Percentiles rank a stretch among this genome's conserved stretches.
phyloP scores from a whole-genome alignment of 805 yeast species.

The Lipomyces yamadae region DNA sequence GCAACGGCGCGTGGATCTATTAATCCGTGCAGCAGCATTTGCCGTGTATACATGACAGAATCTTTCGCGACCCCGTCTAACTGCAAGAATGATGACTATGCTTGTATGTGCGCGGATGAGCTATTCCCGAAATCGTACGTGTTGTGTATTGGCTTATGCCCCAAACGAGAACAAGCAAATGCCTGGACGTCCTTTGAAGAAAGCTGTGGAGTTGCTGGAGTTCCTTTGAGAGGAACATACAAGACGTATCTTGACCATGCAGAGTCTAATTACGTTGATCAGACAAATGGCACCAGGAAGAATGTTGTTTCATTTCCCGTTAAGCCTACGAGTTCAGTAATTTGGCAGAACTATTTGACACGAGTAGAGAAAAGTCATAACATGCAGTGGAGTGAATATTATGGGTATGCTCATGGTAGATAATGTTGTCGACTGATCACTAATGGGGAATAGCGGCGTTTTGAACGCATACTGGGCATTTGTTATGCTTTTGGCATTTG shows the following conservation, averaged over 20 bases:
- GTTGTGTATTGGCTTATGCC: slow-evolving; percentile 21
- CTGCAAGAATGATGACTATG: slow-evolving; percentile 7
- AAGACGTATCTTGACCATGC: slow-evolving; percentile 17
- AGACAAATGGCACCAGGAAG: slow-evolving; percentile 12
- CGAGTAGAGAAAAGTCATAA: slow-evolving; percentile 21
- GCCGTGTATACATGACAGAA: not conserved
- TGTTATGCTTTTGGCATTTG: slow-evolving; percentile 17
- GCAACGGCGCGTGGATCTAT: not conserved
- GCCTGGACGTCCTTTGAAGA: slow-evolving; percentile 19
- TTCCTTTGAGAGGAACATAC: slow-evolving; percentile 5
- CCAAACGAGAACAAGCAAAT: not conserved
- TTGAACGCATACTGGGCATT: slow-evolving; percentile 31
- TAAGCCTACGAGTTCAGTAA: not conserved
- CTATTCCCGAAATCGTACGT: slow-evolving; percentile 28
- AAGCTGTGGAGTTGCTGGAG: slow-evolving; percentile 19
- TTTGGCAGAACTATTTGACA: slow-evolving; percentile 9
- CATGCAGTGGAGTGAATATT: slow-evolving; percentile 19
- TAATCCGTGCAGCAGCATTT: slow-evolving; percentile 4
- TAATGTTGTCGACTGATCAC: not conserved
- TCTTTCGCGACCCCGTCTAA: slow-evolving; percentile 12
- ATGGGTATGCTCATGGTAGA: slow-evolving; percentile 18
- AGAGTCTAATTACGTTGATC: slow-evolving; percentile 14
- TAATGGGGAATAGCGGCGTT: slow-evolving; percentile 14
- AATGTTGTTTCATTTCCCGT: slow-evolving; percentile 19
- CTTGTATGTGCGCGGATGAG: slow-evolving; percentile 22